Percentiles rank a stretch among this genome's conserved stretches.
Conservation (phyloP, 2,329 filamentous ascomycete genomes). For the Pseudogymnoascus sp. region DNA sequence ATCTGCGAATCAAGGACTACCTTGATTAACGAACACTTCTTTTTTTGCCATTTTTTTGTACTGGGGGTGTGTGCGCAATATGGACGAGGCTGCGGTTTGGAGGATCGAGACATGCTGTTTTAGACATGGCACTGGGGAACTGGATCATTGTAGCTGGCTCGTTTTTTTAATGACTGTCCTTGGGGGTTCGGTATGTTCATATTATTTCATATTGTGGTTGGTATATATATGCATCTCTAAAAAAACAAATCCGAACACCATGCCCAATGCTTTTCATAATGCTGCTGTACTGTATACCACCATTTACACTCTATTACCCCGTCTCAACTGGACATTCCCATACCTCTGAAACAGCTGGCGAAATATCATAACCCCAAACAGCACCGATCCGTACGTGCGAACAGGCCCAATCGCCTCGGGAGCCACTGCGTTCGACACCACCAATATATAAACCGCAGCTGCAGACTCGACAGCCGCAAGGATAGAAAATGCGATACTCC, state of each 20-base stretch:
- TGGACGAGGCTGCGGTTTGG: background rate
- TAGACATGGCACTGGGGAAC: background rate
- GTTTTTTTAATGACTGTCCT: background rate
- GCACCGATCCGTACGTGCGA: background rate
- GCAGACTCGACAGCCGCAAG: background rate
- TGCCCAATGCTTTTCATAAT: background rate
- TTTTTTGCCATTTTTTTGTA: constrained; percentile 4
- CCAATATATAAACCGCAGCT: background rate
- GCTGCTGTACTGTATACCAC: background rate
- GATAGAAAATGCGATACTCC: background rate
- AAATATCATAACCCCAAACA: background rate
- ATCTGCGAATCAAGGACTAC: constrained; percentile 13
- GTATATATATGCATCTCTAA: constrained; percentile 1
- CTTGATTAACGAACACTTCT: constrained; percentile 12
- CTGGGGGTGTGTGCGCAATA: background rate
- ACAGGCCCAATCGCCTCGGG: background rate
- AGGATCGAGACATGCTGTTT: background rate
- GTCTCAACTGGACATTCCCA: background rate
- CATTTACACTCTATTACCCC: background rate
- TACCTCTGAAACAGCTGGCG: background rate
- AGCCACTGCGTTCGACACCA: background rate
- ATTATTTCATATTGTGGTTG: background rate
- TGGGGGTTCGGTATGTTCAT: background rate
- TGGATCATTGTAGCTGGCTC: background rate
- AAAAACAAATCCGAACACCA: constrained; percentile 10